Percentiles rank a stretch among this genome's conserved stretches.
phyloP scores from a whole-genome alignment of 1,284 basidiomycete genomes.

The Trichosporon coremiiforme region DNA sequence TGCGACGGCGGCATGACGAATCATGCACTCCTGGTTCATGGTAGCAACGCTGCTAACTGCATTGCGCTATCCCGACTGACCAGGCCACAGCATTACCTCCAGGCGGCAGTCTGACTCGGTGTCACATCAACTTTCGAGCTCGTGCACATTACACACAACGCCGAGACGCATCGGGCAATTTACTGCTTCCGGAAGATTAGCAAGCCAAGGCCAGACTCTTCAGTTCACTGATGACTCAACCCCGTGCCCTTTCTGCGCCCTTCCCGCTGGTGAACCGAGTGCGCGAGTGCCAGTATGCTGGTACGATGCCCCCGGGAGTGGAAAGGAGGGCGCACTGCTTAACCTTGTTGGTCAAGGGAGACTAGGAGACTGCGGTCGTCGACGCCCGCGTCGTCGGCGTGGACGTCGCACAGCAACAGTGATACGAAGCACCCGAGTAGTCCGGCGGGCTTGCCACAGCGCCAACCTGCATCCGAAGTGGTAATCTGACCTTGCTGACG shows the following conservation, averaged over 20 bases:
- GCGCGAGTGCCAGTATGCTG: no score
- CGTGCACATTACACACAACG: no score
- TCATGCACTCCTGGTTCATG: background rate
- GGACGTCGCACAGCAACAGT: no score
- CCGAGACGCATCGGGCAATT: slow-evolving; percentile 2
- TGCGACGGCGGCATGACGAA: slow-evolving; percentile 6
- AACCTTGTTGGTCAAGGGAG: no score
- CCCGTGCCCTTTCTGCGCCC: background rate
- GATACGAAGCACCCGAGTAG: background rate
- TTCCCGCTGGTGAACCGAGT: no score
- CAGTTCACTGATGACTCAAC: background rate
- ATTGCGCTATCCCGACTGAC: background rate
- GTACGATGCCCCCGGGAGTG: no score
- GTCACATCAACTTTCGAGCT: no score
- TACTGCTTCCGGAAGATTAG: slow-evolving; percentile 10
- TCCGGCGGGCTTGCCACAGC: background rate
- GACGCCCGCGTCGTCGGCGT: no score
- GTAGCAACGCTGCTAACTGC: background rate
- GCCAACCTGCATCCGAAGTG: background rate
- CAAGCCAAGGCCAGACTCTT: background rate
- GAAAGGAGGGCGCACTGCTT: no score
- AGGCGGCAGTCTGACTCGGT: no score
- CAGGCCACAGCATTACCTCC: no score
- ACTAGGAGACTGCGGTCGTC: no score
- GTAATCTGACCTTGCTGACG: background rate